Evolutionary conservation across 208 protist genomes (phyloP).

Genomic region (Borovskyia barvae): DNA sequence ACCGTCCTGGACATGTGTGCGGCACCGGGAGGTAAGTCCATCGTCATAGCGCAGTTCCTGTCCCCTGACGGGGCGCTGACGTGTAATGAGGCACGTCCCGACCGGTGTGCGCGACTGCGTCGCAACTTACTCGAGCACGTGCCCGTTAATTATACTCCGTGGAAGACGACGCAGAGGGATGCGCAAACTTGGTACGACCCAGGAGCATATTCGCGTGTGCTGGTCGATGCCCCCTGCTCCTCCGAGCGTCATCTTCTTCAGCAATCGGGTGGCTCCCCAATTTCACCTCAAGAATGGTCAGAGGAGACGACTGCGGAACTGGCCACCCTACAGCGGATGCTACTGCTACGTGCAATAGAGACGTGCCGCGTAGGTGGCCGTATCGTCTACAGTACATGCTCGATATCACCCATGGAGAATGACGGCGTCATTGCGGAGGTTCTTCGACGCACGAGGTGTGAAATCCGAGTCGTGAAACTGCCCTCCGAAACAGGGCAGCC

Average conservation of each 20-base stretch:
- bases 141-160: conserved; percentile 57
- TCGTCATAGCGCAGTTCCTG: conserved; percentile 80
- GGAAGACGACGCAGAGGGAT: conserved; percentile 64
- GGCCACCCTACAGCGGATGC: conserved; percentile 47
- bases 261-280: conserved; percentile 32
- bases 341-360: conserved; percentile 80
- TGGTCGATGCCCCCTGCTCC: conserved; percentile 92
- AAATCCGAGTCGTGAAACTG: conserved; percentile 38
- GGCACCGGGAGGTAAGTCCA: conserved; percentile 70
- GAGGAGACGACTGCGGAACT: conserved; percentile 33
- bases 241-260: conserved; percentile 91
- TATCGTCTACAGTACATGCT: conserved; percentile 93
- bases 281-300: conserved; percentile 50
- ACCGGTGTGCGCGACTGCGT: conserved; percentile 66
- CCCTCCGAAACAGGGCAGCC: neutral
- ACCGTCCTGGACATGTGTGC: conserved; percentile 85
- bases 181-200: conserved; percentile 70
- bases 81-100: conserved; percentile 61
- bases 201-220: conserved; percentile 65
- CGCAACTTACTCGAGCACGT: conserved; percentile 74
- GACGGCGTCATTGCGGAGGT: conserved; percentile 76
- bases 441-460: conserved; percentile 57
- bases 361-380: conserved; percentile 67
- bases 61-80: conserved; percentile 58
- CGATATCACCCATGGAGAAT: conserved; percentile 87